A percentile compares a stretch with the other conserved stretches of the same genome.
Conservation (phyloP, 352 stramenopile genomes). For the Globisporangium viniferum region DNA sequence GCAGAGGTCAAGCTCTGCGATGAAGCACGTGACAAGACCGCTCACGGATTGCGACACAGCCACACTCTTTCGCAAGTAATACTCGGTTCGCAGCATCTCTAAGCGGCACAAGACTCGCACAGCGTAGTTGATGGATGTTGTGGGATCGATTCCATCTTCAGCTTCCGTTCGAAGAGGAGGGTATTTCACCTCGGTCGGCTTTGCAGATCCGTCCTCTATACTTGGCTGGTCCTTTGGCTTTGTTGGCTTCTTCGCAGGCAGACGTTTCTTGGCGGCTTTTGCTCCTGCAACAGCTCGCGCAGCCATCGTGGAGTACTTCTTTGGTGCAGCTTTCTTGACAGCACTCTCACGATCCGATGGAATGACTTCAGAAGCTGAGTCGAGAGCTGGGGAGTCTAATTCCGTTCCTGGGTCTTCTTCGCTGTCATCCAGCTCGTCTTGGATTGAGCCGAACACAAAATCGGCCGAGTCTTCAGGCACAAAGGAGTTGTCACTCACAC, state of each 20-base stretch:
- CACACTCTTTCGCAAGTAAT: constrained; percentile 82
- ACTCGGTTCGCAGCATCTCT: constrained; percentile 75
- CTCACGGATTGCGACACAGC: constrained; percentile 82
- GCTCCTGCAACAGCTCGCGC: constrained; percentile 54
- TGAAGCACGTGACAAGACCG: constrained; percentile 77
- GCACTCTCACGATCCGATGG: constrained; percentile 19
- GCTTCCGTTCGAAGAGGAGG: constrained; percentile 59
- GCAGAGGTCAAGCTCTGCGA: constrained; percentile 72
- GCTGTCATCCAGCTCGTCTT: constrained; percentile 36
- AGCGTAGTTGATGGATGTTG: constrained; percentile 53
- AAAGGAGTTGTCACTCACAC: constrained; percentile 28
- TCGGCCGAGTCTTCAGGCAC: constrained; percentile 51
- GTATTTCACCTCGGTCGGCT: constrained; percentile 48
- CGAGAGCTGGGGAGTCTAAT: constrained; percentile 3
- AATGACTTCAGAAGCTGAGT: constrained; percentile 15
- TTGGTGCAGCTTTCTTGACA: constrained; percentile 19
- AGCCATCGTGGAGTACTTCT: constrained; percentile 60
- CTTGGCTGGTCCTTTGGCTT: constrained; percentile 40
- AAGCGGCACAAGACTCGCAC: constrained; percentile 60
- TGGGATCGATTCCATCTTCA: constrained; percentile 51
- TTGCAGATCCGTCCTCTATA: constrained; percentile 28
- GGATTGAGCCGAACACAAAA: constrained; percentile 47
- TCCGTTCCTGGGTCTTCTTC: constrained; percentile 21
- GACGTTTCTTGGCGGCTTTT: constrained; percentile 42
- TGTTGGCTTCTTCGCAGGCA: constrained; percentile 38